These are phyloP conservation scores for Penstemon barbatus DNA, from an alignment of 257 asterid species.

Conservation along the genomic window DNA sequence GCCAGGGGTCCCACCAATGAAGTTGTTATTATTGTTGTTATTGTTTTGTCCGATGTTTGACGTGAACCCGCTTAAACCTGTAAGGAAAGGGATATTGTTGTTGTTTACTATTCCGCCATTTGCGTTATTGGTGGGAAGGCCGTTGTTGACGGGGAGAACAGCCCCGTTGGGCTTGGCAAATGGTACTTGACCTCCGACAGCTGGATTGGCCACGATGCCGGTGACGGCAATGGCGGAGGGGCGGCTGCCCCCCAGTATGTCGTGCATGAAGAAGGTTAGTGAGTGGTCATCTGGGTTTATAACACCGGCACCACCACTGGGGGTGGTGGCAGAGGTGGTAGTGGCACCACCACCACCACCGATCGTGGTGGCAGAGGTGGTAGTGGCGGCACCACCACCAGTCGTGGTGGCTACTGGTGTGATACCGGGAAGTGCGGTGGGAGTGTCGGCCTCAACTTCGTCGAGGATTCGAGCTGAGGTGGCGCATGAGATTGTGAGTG, in stretches of 20 bases:
- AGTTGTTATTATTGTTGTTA: conserved; percentile 39
- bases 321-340: conserved; percentile 10
- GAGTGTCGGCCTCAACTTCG: conserved; percentile 22
- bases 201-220: conserved; percentile 75
- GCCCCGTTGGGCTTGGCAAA: conserved; percentile 90
- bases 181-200: conserved; percentile 78
- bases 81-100: conserved; percentile 86
- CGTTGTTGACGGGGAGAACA: conserved; percentile 64
- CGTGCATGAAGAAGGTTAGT: conserved; percentile 85
- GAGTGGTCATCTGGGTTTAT: conserved; percentile 40
- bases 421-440: neutral
- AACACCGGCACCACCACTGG: neutral
- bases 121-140: conserved; percentile 58
- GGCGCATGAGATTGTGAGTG: conserved; percentile 25
- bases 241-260: conserved; percentile 77
- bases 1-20: conserved; percentile 66
- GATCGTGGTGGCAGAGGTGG: conserved; percentile 12
- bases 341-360: conserved; percentile 5
- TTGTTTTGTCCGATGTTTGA: conserved; percentile 56
- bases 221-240: conserved; percentile 87
- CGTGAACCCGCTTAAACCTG: conserved; percentile 73
- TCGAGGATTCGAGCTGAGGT: conserved; percentile 29
- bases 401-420: neutral
- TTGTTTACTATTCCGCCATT: conserved; percentile 72
- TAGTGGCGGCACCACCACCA: conserved; percentile 9